Evolutionary conservation across 441 rosid species (phyloP).

Genomic region (Pelargonium citronellum): DNA sequence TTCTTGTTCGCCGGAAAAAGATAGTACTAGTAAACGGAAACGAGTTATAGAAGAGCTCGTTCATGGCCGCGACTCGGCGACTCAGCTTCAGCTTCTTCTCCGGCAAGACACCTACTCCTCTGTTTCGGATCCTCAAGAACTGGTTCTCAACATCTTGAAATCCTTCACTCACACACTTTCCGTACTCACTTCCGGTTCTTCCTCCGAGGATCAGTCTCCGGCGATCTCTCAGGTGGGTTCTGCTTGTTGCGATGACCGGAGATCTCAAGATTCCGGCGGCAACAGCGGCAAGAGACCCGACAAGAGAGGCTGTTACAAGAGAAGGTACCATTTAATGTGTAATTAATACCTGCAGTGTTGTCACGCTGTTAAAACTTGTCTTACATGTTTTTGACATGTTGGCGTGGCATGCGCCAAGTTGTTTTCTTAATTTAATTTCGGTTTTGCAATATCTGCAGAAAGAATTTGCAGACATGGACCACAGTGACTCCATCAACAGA

Average conservation of each 20-base stretch:
- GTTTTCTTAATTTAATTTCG: not conserved
- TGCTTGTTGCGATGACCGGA: constrained; percentile 28
- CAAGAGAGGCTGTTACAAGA: constrained; percentile 67
- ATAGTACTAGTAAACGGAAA: constrained; percentile 14
- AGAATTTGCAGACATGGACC: constrained; percentile 34
- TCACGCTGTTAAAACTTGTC: too few relatives aligned
- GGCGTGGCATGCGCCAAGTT: too few relatives aligned
- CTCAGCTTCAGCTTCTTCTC: constrained; percentile 41
- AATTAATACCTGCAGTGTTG: not conserved
- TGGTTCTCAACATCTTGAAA: constrained; percentile 40
- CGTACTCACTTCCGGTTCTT: constrained; percentile 25
- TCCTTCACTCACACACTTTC: constrained; percentile 49
- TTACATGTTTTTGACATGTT: too few relatives aligned
- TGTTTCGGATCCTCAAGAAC: constrained; percentile 24
- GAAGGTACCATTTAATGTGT: constrained; percentile 45
- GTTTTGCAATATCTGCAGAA: constrained; percentile 33
- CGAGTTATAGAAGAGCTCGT: constrained; percentile 35
- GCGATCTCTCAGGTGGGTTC: constrained; percentile 36
- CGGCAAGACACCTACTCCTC: constrained; percentile 16
- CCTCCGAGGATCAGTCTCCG: constrained; percentile 18
- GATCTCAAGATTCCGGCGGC: constrained; percentile 46
- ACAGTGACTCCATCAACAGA: constrained; percentile 29
- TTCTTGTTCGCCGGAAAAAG: constrained; percentile 16
- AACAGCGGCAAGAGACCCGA: constrained; percentile 39
- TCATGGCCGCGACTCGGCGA: constrained; percentile 39